phyloP scores from a whole-genome alignment of 805 yeast genomes.

The Middelhovenomyces tepae region DNA sequence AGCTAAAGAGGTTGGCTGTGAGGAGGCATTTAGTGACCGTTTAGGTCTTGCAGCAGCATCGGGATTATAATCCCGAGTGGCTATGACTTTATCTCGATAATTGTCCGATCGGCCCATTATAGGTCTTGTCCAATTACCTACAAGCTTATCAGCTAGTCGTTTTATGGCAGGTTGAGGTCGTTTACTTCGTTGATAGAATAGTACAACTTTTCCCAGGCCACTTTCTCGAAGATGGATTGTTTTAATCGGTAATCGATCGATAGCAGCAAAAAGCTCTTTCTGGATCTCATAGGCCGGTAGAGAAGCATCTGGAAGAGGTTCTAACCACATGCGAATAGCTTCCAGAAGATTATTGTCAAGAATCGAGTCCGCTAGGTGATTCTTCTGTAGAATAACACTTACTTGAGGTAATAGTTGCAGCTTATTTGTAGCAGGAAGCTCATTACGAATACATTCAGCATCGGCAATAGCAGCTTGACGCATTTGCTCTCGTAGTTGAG shows the following conservation, averaged over 20 bases:
- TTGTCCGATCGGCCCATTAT: conserved; percentile 93
- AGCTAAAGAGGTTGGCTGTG: conserved; percentile 41
- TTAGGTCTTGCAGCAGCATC: conserved; percentile 18
- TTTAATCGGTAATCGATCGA: conserved; percentile 78
- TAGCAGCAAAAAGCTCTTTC: conserved; percentile 68
- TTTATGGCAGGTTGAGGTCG: conserved; percentile 82
- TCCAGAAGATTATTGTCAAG: conserved; percentile 89
- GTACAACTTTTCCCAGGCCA: conserved; percentile 86
- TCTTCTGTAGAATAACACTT: conserved; percentile 63
- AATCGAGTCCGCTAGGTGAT: conserved; percentile 82
- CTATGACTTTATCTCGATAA: conserved; percentile 77
- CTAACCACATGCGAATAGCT: conserved; percentile 93
- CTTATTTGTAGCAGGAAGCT: conserved; percentile 66
- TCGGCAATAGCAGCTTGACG: conserved; percentile 54
- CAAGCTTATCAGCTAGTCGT: conserved; percentile 78
- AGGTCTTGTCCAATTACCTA: conserved; percentile 98
- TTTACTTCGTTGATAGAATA: conserved; percentile 87
- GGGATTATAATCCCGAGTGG: conserved; percentile 48
- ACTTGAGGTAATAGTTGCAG: conserved; percentile 75
- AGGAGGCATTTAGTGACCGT: conserved; percentile 19
- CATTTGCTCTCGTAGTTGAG: conserved; percentile 79
- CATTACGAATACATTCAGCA: conserved; percentile 46
- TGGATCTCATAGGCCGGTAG: conserved; percentile 97
- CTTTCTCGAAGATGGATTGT: conserved; percentile 92
- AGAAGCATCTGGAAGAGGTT: conserved; percentile 96